phyloP scores from a whole-genome alignment of 148 eudicot genomes.

The Vaccinium myrtillus region DNA sequence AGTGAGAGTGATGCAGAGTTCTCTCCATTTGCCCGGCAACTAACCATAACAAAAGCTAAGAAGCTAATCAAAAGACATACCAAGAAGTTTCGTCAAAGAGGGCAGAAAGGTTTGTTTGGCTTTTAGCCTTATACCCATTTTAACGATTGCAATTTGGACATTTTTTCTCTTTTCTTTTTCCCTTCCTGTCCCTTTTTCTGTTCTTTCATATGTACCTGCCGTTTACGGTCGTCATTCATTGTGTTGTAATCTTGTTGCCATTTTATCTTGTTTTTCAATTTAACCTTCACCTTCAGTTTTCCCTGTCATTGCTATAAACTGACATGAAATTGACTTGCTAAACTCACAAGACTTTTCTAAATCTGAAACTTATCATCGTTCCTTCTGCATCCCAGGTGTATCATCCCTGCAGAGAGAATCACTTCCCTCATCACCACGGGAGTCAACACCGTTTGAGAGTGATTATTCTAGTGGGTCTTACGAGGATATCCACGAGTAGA shows the following conservation, averaged over 20 bases:
- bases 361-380: constrained; percentile 3
- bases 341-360: neutral
- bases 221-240: neutral
- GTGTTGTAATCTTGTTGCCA: neutral
- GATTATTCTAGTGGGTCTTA: constrained; percentile 73
- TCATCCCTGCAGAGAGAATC: constrained; percentile 73
- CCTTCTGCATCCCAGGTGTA: constrained; percentile 41
- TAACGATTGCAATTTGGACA: neutral
- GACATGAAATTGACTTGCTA: neutral
- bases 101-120: constrained; percentile 63
- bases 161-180: neutral
- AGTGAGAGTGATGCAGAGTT: constrained; percentile 90
- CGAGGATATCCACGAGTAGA: constrained; percentile 64
- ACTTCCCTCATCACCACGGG: constrained; percentile 76
- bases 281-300: neutral
- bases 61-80: constrained; percentile 89
- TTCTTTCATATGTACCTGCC: neutral
- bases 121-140: neutral
- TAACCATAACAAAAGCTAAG: constrained; percentile 86
- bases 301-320: neutral
- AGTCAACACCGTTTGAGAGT: constrained; percentile 64
- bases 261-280: neutral
- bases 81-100: constrained; percentile 82
- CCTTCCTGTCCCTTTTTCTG: neutral
- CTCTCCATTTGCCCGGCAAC: constrained; percentile 91